phyloP scores from a whole-genome alignment of 345 rosid genomes.

The Brassica nigra region DNA sequence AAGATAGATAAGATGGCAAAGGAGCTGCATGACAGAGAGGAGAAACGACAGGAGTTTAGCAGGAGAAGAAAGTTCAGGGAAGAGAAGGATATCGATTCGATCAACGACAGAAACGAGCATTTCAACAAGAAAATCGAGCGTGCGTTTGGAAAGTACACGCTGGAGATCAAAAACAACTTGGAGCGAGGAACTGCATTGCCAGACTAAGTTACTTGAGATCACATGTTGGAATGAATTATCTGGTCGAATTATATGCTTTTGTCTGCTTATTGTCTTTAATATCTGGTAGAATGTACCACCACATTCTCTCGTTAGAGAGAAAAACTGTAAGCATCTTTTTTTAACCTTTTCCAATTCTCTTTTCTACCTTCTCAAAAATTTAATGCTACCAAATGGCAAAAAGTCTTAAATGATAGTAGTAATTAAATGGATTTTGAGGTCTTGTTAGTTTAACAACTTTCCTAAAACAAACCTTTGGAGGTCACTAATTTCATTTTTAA shows the following conservation, averaged over 20 bases:
- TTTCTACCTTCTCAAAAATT: neutral
- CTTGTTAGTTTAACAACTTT: no score
- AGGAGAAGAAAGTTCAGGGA: constrained; percentile 88
- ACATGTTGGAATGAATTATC: neutral
- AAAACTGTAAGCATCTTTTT: neutral
- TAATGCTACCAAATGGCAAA: neutral
- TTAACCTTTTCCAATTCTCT: no score
- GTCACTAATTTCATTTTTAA: no score
- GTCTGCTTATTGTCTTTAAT: constrained; percentile 7
- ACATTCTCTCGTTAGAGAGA: neutral
- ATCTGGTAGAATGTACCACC: constrained; percentile 15
- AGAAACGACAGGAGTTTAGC: constrained; percentile 77
- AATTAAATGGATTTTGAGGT: no score
- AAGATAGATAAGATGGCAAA: constrained; percentile 85
- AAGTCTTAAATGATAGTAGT: no score
- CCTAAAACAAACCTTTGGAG: no score
- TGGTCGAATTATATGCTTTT: constrained; percentile 16
- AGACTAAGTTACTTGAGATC: constrained; percentile 57
- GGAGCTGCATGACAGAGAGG: constrained; percentile 76
- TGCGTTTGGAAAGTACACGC: constrained; percentile 92
- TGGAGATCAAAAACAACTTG: constrained; percentile 95
- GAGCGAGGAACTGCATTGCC: constrained; percentile 99
- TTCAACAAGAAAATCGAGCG: constrained; percentile 99
- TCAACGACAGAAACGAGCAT: constrained; percentile 98
- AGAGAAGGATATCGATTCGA: constrained; percentile 94